Base-by-base conservation (phyloP, 1,284 basidiomycete species). In the Moesziomyces parantarcticus region DNA sequence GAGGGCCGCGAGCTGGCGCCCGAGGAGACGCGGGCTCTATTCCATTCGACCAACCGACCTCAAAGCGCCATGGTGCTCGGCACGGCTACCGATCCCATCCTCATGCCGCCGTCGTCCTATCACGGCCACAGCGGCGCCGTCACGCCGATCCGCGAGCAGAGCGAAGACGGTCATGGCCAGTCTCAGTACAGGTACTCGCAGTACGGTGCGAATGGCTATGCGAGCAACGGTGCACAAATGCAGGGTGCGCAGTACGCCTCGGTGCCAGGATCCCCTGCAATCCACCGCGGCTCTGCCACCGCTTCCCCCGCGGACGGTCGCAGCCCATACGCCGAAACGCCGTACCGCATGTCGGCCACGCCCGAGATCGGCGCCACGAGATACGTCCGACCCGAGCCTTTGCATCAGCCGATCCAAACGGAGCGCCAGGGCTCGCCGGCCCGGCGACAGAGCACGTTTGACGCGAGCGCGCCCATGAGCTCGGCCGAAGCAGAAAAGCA, bases 401-500 rank as follows among this genome's bases (percentile, higher is more conserved):
- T 69, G n/a, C 66, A 62, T 41, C 55, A 58, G 20, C 34, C 58
- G 3, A 13, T 50, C 4, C 26, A 44, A 1, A 14, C 55, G 41
- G 55, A 64, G 41, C 23, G 20, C 16, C 61, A 50, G 22, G 36
- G 25, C 16, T 43, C 46, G 23, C 36, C 60, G 9, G 44, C 43
- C 4, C 29, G 18, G 13, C 43, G 34, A 11, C 41, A 23, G 25
- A 25, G 50, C 11, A 39, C 34, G 13, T 20, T 16, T 11, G 51
- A 46, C 5, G 3, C 56, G 2, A 45, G 42, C 25, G 36, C 36
- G 6, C 50, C 43, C 5, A 56, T 61, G 54, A 71, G 43, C 16
- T 66, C 69, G 9, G 79, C 79, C 0, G 80, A 82, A 50, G 49
- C 58, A 7, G 80, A 82, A 32, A 82, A 82, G 68, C 64, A 75